Conservation (phyloP, 202 grass and related monocot genomes). For the Setaria viridis region DNA sequence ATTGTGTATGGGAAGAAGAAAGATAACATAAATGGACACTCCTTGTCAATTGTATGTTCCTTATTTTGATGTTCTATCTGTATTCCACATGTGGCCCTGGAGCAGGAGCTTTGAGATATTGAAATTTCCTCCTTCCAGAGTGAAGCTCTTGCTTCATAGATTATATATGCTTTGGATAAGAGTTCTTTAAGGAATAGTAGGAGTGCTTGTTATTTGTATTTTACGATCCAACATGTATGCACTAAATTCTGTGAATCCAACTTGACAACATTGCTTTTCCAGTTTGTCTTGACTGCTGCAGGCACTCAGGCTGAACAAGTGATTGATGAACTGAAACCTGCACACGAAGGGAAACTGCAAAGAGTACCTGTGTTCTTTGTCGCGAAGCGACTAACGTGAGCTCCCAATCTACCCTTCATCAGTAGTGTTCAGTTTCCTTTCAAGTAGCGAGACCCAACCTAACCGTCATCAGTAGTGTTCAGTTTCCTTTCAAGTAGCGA, state of each 20-base stretch:
- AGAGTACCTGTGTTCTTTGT: constrained; percentile 86
- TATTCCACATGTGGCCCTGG: not conserved
- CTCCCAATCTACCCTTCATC: constrained; percentile 5
- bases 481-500: not conserved
- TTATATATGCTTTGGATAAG: not conserved
- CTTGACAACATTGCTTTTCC: constrained; percentile 42
- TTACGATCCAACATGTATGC: not conserved
- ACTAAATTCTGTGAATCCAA: constrained; percentile 25
- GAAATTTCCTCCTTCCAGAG: not conserved
- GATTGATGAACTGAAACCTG: constrained; percentile 63
- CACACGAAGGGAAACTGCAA: constrained; percentile 66
- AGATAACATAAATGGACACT: not conserved
- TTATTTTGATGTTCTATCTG: not conserved
- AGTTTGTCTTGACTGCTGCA: constrained; percentile 97
- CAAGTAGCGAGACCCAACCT: not conserved
- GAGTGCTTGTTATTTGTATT: not conserved
- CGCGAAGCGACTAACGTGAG: constrained; percentile 85
- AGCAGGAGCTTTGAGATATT: constrained; percentile 1
- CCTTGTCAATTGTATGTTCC: not conserved
- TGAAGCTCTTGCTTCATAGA: not conserved
- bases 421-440: not conserved
- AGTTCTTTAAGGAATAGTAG: not conserved
- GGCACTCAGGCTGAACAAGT: constrained; percentile 74
- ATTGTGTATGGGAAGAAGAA: constrained; percentile 12
- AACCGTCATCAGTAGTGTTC: not conserved